Evolutionary conservation across 768 basidiomycete species (phyloP), one percentile per base, ranked within the genome.

Genomic region (Leccinum disarticulatum): DNA sequence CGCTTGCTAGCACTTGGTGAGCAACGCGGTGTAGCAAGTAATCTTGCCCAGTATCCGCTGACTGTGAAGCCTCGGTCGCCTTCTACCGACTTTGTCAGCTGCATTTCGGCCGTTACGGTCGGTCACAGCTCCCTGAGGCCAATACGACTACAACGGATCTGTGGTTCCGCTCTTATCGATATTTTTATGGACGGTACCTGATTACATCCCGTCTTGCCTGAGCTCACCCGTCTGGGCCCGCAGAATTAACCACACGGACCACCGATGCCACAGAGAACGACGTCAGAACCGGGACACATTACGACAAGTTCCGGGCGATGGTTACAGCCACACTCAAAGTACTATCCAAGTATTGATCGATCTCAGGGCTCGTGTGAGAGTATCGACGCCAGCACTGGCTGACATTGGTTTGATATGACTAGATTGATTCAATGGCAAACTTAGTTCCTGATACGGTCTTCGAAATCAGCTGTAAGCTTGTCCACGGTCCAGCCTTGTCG

Each of bases 41-140:
- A n/a, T 49, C 28, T 52, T 31, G 15, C 48, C 19, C 25, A 25
- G 22, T 27, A 19, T 10, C 31, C 8, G 35, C 25, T 63, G 56
- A 62, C 56, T 51, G 19, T 17, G 27, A 9, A 13, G 19, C 25
- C 28, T 52, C 47, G 47, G 38, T 56, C 48, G 14, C 47, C 55
- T n/a, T 43, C 8, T 28, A 25, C 54, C 51, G 28, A 56, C 10
- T 15, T 13, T 28, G 41, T 54, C 57, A 53, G 54, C 62, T 54
- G 15, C 22, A 19, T 46, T n/a, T 36, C 19, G 47, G 36, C 55
- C 19, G 43, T 25, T 3, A 25, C 25, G 25, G 25, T 46, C 31
- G 41, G n/a, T 13, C 43, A 10, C 15, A 1, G 11, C 22, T 8
- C 17, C 38, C 38, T 19, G 28, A 54, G 25, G 31, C 3, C 31